phyloP scores from a whole-genome alignment of 73 alveolate species.

The Paramecium pentaurelia region DNA sequence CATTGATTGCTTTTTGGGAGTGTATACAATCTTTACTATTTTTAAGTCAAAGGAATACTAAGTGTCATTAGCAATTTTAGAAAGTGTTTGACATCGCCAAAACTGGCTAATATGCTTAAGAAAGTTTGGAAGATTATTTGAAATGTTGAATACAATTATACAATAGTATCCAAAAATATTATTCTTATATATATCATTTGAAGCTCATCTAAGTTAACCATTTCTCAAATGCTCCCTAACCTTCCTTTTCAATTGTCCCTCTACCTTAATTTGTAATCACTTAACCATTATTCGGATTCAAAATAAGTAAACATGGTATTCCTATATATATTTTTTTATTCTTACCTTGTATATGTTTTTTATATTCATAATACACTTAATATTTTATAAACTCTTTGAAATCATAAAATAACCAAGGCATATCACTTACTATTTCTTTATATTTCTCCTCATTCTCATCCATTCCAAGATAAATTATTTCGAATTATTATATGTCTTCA shows the following conservation, averaged over 20 bases:
- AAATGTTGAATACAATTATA: not conserved
- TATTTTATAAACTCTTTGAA: constrained; percentile 42
- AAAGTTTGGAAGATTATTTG: constrained; percentile 2
- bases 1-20: constrained; percentile 55
- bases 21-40: constrained; percentile 7
- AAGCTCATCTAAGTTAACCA: constrained; percentile 38
- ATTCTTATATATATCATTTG: not conserved
- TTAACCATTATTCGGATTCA: not conserved
- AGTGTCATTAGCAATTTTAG: not conserved
- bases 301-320: not conserved
- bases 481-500: constrained; percentile 51
- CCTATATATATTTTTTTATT: not conserved
- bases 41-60: not conserved
- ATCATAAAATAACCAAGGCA: constrained; percentile 62
- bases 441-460: constrained; percentile 55
- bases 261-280: constrained; percentile 39
- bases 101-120: constrained; percentile 32
- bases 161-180: not conserved
- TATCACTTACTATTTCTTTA: constrained; percentile 42
- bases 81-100: constrained; percentile 29
- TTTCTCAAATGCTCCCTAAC: constrained; percentile 9
- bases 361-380: constrained; percentile 55
- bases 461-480: constrained; percentile 44
- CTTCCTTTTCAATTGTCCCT: constrained; percentile 13
- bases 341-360: constrained; percentile 50